Conservation (phyloP, 768 basidiomycete genomes). For the Fomitopsis pulvina region DNA sequence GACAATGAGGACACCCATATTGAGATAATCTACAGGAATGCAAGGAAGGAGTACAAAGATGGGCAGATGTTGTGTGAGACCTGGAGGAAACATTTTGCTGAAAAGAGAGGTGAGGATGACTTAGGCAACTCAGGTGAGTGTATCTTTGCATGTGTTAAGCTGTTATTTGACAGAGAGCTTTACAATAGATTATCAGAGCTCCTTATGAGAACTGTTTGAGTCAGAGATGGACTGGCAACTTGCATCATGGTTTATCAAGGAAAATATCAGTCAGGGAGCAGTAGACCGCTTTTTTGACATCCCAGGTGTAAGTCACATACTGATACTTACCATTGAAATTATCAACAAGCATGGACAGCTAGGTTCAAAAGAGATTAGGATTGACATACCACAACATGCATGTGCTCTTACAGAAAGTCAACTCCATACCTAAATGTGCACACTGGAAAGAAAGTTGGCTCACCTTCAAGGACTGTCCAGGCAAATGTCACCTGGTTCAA, state of each 20-base stretch:
- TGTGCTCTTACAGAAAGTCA: conserved; percentile 16
- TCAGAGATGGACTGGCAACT: not conserved
- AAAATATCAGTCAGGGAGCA: too few relatives aligned
- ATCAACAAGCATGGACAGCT: not conserved
- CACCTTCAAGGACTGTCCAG: not conserved
- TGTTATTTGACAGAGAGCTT: too few relatives aligned
- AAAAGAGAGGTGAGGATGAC: too few relatives aligned
- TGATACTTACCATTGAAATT: not conserved
- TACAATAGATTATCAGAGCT: too few relatives aligned
- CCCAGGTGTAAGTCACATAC: not conserved
- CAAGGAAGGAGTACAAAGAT: too few relatives aligned
- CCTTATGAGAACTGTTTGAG: not conserved
- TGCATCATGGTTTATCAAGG: not conserved
- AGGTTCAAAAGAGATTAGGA: conserved; percentile 6
- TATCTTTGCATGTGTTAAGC: too few relatives aligned
- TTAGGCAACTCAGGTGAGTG: too few relatives aligned
- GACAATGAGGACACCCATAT: too few relatives aligned
- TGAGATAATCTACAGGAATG: too few relatives aligned
- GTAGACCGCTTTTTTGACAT: not conserved
- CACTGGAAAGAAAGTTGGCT: conserved; percentile 8
- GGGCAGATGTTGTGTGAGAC: too few relatives aligned
- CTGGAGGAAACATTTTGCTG: too few relatives aligned
- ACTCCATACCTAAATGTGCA: conserved; percentile 11
- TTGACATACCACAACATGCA: conserved; percentile 16
- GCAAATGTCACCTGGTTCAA: conserved; percentile 20